Percentiles rank a stretch among this genome's conserved stretches.
These are phyloP conservation scores for Vitis hybrid DNA, from an alignment of 177 flowering plant genomes.

Conservation along the genomic window DNA sequence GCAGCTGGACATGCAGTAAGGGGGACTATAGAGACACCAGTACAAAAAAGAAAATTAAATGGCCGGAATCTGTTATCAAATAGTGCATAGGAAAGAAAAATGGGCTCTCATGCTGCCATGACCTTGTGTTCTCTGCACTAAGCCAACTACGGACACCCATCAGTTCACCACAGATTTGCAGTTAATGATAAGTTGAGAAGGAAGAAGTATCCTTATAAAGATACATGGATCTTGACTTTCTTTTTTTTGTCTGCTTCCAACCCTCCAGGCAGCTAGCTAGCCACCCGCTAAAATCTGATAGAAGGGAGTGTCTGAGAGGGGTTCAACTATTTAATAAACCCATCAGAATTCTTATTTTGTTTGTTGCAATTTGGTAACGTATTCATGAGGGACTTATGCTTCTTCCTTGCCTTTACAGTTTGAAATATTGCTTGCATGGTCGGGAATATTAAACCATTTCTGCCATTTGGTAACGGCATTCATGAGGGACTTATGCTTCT, in stretches of 20 bases:
- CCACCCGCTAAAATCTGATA: background rate
- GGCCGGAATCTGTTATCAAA: too few relatives aligned
- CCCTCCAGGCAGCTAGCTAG: background rate
- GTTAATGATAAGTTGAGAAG: constrained; percentile 11
- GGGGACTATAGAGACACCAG: background rate
- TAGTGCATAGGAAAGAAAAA: too few relatives aligned
- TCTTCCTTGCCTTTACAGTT: too few relatives aligned
- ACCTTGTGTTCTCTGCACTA: background rate
- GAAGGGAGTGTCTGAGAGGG: background rate
- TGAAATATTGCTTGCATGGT: too few relatives aligned
- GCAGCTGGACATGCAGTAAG: background rate
- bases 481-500: constrained; percentile 20
- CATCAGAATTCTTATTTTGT: background rate
- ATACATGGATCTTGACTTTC: constrained; percentile 4
- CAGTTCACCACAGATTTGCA: constrained; percentile 11
- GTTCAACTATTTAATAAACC: constrained; percentile 5
- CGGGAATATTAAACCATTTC: too few relatives aligned
- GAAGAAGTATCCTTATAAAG: constrained; percentile 4
- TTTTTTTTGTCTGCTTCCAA: background rate
- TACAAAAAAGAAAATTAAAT: too few relatives aligned
- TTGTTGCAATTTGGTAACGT: background rate
- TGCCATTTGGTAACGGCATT: constrained; percentile 12
- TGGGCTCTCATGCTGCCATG: too few relatives aligned
- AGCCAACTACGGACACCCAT: constrained; percentile 5
- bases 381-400: background rate